Conservation (phyloP, 1,139 yeast genomes). For the Scheffersomyces parashehatae region DNA sequence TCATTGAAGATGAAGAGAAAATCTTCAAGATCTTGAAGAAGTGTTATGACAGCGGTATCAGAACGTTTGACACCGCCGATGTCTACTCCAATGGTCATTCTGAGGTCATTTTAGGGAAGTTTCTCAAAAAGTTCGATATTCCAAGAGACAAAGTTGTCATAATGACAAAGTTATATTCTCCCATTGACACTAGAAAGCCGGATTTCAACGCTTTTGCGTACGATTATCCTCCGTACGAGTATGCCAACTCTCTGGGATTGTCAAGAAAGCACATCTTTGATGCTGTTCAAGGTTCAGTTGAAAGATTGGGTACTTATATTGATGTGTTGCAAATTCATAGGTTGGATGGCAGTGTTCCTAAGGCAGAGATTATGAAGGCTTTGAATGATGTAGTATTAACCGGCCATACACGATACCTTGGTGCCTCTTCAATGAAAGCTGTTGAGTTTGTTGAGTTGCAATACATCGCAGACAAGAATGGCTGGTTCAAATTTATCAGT, state of each 20-base stretch:
- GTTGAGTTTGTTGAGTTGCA: conserved; percentile 18
- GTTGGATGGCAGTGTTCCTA: conserved; percentile 12
- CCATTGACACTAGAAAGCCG: conserved; percentile 4
- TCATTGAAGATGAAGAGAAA: conserved; percentile 35
- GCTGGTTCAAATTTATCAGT: conserved; percentile 48
- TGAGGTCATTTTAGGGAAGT: conserved; percentile 43
- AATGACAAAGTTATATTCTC: conserved; percentile 33
- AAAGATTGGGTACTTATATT: conserved; percentile 19
- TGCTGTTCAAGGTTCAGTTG: conserved; percentile 14
- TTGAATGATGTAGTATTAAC: conserved; percentile 15
- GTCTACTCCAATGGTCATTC: conserved; percentile 47
- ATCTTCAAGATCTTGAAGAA: conserved; percentile 40
- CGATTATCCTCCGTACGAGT: conserved; percentile 3
- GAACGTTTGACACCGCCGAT: conserved; percentile 58
- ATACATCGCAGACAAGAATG: conserved; percentile 14
- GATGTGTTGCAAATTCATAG: conserved; percentile 20
- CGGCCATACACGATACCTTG: conserved; percentile 17
- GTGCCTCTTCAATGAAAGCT: conserved; percentile 19
- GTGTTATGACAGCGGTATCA: conserved; percentile 49
- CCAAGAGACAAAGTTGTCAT: conserved; percentile 49
- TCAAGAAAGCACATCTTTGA: conserved; percentile 19
- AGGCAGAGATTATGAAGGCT: conserved; percentile 17
- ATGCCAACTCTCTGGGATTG: conserved; percentile 15
- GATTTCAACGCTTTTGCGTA: background rate
- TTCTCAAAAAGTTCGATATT: conserved; percentile 40